Evolutionary conservation across 2,329 filamentous ascomycete species (phyloP).

Genomic region (Botrytis galanthina): DNA sequence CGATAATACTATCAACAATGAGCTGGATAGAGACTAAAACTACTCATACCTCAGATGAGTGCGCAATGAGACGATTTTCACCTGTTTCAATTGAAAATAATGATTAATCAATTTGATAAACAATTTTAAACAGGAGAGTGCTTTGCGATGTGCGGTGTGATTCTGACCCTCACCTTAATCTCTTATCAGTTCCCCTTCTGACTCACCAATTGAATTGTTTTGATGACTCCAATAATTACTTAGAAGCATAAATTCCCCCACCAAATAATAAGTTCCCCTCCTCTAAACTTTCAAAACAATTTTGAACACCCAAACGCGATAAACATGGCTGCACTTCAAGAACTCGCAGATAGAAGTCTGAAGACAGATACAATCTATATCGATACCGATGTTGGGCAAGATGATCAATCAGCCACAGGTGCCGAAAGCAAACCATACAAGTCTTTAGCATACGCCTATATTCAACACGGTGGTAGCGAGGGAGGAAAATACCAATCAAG

Average conservation of each 20-base stretch:
- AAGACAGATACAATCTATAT: constrained; percentile 63
- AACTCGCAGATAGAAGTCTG: constrained; percentile 49
- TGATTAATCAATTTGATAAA: background rate
- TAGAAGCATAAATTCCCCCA: constrained; percentile 10
- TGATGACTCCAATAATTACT: constrained; percentile 7
- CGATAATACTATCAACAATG: background rate
- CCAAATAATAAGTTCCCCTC: background rate
- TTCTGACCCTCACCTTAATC: background rate
- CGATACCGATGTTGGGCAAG: constrained; percentile 75
- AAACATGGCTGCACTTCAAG: constrained; percentile 42
- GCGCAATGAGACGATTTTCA: rapidly evolving
- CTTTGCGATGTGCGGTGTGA: background rate
- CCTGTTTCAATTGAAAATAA: background rate
- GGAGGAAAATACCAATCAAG: constrained; percentile 62
- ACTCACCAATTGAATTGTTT: constrained; percentile 14
- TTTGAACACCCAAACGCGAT: constrained; percentile 17
- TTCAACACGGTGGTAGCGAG: constrained; percentile 59
- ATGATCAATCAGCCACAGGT: constrained; percentile 65
- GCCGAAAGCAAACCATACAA: constrained; percentile 76
- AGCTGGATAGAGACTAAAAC: background rate
- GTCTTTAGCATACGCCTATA: constrained; percentile 73
- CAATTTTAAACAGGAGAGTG: background rate
- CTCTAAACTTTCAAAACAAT: constrained; percentile 9
- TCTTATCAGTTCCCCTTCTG: constrained; percentile 9
- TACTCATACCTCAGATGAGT: too few relatives aligned